These are phyloP conservation scores for Sporobolomyces pararoseus DNA, from an alignment of 768 basidiomycete genomes.

Conservation along the genomic window DNA sequence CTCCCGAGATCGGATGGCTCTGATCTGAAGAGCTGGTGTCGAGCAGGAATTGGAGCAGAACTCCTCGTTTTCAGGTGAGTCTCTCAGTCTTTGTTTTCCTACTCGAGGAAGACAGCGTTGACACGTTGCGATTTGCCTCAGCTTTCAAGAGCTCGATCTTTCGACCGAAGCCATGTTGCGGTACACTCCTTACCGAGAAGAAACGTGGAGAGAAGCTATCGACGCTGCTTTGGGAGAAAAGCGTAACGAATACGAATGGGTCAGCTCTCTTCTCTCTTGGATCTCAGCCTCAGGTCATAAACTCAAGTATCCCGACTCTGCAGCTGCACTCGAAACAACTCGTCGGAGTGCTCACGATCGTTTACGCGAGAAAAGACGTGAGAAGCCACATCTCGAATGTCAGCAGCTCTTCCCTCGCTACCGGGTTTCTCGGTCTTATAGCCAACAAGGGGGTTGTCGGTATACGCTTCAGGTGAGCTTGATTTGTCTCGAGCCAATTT, in stretches of 20 bases:
- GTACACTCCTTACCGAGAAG: slow-evolving; percentile 59
- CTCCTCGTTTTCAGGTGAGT: slow-evolving; percentile 33
- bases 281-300: neutral
- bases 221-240: slow-evolving; percentile 66
- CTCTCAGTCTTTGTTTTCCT: neutral
- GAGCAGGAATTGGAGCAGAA: slow-evolving; percentile 44
- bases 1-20: slow-evolving; percentile 57
- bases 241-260: slow-evolving; percentile 67
- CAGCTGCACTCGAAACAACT: slow-evolving; percentile 73
- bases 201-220: slow-evolving; percentile 66
- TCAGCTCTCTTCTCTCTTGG: too few relatives aligned
- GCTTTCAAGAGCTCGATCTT: slow-evolving; percentile 41
- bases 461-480: slow-evolving; percentile 59
- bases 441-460: slow-evolving; percentile 80
- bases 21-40: slow-evolving; percentile 66
- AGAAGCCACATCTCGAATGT: slow-evolving; percentile 58
- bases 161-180: slow-evolving; percentile 54
- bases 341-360: slow-evolving; percentile 73
- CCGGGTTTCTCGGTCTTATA: slow-evolving; percentile 75
- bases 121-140: neutral
- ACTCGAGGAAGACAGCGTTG: neutral
- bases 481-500: too few relatives aligned
- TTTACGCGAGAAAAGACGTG: slow-evolving; percentile 61
- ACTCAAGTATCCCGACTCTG: neutral
- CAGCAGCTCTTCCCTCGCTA: slow-evolving; percentile 58